A percentile compares a stretch with the other conserved stretches of the same genome.
Conservation (phyloP, 805 yeast species). For the Cyberlindnera saturnus region DNA sequence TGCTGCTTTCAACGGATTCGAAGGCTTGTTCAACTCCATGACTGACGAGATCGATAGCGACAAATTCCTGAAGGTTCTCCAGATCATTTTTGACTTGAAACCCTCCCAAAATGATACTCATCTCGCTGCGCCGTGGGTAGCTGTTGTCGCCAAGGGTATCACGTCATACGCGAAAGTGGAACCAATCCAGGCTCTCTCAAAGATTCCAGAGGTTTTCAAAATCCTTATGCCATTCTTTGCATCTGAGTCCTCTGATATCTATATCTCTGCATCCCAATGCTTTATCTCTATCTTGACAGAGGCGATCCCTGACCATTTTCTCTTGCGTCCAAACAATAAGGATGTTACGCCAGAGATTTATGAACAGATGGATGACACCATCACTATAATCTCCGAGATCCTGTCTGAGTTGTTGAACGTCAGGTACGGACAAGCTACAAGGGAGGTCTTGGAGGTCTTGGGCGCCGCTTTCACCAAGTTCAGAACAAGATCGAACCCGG, state of each 20-base stretch:
- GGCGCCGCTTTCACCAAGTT: slow-evolving; percentile 58
- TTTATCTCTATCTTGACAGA: slow-evolving; percentile 71
- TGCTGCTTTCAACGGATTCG: slow-evolving; percentile 78
- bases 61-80: slow-evolving; percentile 56
- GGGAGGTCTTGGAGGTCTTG: slow-evolving; percentile 64
- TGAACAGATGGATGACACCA: slow-evolving; percentile 49
- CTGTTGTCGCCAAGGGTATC: slow-evolving; percentile 82
- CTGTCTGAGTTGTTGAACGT: slow-evolving; percentile 46
- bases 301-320: slow-evolving; percentile 52
- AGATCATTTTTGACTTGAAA: slow-evolving; percentile 68
- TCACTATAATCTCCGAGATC: slow-evolving; percentile 45
- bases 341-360: slow-evolving; percentile 40
- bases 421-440: slow-evolving; percentile 69
- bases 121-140: slow-evolving; percentile 91
- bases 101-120: slow-evolving; percentile 82
- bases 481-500: slow-evolving; percentile 63
- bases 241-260: slow-evolving; percentile 59
- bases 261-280: slow-evolving; percentile 79
- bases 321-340: slow-evolving; percentile 42
- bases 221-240: slow-evolving; percentile 58
- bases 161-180: slow-evolving; percentile 48
- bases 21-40: slow-evolving; percentile 67
- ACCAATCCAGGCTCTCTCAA: slow-evolving; percentile 45
- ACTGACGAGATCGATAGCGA: slow-evolving; percentile 53
- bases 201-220: slow-evolving; percentile 51